Base-by-base conservation (phyloP, 2,329 filamentous ascomycete genomes). In the Aspergillus pseudoglaucus region DNA sequence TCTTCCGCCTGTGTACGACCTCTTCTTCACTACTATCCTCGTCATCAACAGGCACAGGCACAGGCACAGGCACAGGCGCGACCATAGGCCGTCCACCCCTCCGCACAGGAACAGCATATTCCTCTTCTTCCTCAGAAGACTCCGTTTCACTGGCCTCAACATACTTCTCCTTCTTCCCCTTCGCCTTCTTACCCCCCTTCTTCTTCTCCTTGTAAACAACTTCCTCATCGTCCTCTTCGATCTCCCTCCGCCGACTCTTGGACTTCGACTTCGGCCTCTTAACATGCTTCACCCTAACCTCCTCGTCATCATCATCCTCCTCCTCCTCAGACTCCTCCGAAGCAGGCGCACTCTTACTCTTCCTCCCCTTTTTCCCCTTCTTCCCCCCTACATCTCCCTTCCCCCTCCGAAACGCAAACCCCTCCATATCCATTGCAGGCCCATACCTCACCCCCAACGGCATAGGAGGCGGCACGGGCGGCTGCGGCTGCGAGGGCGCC, bases 371-470 rank as follows among this genome's bases (percentile, higher is more conserved):
- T 47, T 59, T 62, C 46, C 56, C 53, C 14, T 41, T 50, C 42
- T 66, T 58, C 47, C 62, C 57, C 39, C 61, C 58, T 23, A 66
- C 30, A 64, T 47, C 10, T 62, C 59, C 49, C 69, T 45, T 10
- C n/a, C 20, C 22, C 12, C 22, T 14, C 12, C 40, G n/a, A n/a
- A 27, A 25, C n/a, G 12, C 4, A 59, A 60, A 3, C 60, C 66
- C 17, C 61, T 63, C 17, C 55, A 56, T 17, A 61, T 54, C 23
- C 58, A 62, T 7, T 58, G 59, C 8, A 58, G 56, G 52, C 63
- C 63, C 44, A 62, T 60, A 44, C 69, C 64, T 47, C 58, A 59
- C 23, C 68, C 48, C 41, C 69, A 64, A 20, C n/a, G 14, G 14
- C 14, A n/a, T 39, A 2, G 37, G 10, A 18, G 17, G 18, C 8